These are phyloP conservation scores for Podila clonocystis DNA, from an alignment of 192 early-diverging fungal genomes.

Conservation along the genomic window DNA sequence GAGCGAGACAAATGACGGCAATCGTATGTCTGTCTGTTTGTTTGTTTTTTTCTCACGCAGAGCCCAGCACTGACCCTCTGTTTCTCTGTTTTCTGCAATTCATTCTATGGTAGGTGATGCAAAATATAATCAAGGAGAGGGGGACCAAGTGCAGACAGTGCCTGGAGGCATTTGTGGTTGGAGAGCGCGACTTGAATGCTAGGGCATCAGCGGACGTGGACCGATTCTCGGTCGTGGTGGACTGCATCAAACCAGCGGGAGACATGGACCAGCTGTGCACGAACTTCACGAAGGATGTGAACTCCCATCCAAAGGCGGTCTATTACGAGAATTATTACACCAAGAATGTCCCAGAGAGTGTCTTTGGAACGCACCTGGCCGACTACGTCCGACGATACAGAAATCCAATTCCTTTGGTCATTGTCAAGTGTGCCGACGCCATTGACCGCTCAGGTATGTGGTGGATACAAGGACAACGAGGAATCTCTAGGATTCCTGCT, in stretches of 20 bases:
- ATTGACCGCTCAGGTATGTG: conserved; percentile 35
- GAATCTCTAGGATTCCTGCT: background rate
- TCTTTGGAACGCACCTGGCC: conserved; percentile 28
- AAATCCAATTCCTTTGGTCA: conserved; percentile 34
- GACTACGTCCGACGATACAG: conserved; percentile 31
- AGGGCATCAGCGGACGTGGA: conserved; percentile 12
- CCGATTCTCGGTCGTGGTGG: conserved; percentile 19
- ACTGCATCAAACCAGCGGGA: conserved; percentile 35
- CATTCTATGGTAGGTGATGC: conserved; percentile 28
- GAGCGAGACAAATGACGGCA: too few relatives aligned
- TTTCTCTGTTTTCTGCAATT: too few relatives aligned
- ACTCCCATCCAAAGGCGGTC: conserved; percentile 43
- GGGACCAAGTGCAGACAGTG: conserved; percentile 25
- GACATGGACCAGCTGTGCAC: conserved; percentile 40
- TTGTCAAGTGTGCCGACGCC: conserved; percentile 41
- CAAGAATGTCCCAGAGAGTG: conserved; percentile 30
- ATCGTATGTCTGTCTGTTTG: too few relatives aligned
- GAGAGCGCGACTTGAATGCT: conserved; percentile 17
- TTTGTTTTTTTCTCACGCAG: too few relatives aligned
- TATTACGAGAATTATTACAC: conserved; percentile 33
- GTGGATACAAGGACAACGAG: background rate
- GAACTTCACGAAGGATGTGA: conserved; percentile 30
- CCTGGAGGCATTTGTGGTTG: conserved; percentile 29
- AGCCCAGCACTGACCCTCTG: too few relatives aligned
- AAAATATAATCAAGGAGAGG: conserved; percentile 37